Conservation (phyloP, 2,329 filamentous ascomycete species). For the Ophiostoma sp. region DNA sequence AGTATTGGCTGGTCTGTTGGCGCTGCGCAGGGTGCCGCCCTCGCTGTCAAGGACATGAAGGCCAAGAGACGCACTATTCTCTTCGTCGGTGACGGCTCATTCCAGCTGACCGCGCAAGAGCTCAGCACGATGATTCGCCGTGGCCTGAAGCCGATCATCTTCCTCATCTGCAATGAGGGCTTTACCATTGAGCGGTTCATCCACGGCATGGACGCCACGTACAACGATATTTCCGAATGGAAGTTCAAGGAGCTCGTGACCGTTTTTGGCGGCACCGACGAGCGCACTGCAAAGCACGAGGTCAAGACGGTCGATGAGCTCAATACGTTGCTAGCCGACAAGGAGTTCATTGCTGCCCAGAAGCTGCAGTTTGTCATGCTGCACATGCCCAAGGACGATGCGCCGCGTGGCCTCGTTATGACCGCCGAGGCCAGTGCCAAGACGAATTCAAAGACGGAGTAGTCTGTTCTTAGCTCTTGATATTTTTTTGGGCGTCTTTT, state of each 20-base stretch:
- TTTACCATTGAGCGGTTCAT: conserved; percentile 88
- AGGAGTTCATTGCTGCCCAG: conserved; percentile 40
- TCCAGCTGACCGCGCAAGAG: conserved; percentile 81
- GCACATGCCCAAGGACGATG: conserved; percentile 74
- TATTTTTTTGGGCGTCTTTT: not conserved
- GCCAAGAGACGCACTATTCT: conserved; percentile 64
- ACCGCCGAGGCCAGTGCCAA: conserved; percentile 66
- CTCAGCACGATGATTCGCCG: conserved; percentile 77
- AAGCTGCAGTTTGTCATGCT: conserved; percentile 70
- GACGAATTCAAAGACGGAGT: conserved; percentile 51
- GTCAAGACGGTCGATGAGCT: conserved; percentile 26
- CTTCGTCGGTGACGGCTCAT: conserved; percentile 83
- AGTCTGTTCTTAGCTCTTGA: conserved; percentile 10
- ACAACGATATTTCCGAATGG: conserved; percentile 79
- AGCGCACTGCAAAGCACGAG: conserved; percentile 26
- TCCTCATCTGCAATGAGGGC: conserved; percentile 81
- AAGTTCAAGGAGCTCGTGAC: conserved; percentile 43
- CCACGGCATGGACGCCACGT: conserved; percentile 70
- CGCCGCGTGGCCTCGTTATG: conserved; percentile 61
- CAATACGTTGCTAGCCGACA: conserved; percentile 24
- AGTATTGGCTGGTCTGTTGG: conserved; percentile 58
- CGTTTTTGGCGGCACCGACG: conserved; percentile 26
- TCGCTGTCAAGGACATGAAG: conserved; percentile 53
- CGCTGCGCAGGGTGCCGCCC: conserved; percentile 59
- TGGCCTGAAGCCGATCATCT: conserved; percentile 69